phyloP scores from a whole-genome alignment of 345 rosid genomes.

The Cardiospermum halicacabum region DNA sequence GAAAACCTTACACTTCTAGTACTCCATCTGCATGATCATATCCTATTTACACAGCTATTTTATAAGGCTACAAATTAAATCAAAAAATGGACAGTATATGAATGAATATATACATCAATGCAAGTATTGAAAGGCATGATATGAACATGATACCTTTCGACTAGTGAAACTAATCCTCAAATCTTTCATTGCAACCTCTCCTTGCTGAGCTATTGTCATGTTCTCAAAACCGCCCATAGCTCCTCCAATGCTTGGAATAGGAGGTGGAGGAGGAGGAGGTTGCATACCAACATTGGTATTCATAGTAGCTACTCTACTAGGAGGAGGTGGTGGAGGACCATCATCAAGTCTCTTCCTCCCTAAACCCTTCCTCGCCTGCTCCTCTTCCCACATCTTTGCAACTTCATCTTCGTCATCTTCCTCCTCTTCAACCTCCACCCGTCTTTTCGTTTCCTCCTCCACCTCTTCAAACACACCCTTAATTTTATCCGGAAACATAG shows the following conservation, averaged over 20 bases:
- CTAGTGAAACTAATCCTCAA: constrained; percentile 47
- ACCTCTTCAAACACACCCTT: constrained; percentile 72
- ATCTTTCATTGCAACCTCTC: constrained; percentile 71
- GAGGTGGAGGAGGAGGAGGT: constrained; percentile 24
- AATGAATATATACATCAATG: too few species aligned
- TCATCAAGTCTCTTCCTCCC: constrained; percentile 90
- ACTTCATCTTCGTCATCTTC: constrained; percentile 72
- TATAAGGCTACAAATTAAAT: neutral
- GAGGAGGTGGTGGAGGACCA: constrained; percentile 22
- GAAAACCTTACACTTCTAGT: neutral
- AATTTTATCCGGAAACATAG: constrained; percentile 41
- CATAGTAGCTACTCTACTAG: constrained; percentile 33
- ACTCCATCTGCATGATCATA: neutral
- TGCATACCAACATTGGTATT: constrained; percentile 22
- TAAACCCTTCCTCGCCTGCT: constrained; percentile 80
- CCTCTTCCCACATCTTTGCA: constrained; percentile 90
- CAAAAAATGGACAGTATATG: neutral
- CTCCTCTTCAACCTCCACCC: too few species aligned
- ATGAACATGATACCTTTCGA: constrained; percentile 73
- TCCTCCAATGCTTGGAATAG: constrained; percentile 65
- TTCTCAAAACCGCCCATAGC: constrained; percentile 41
- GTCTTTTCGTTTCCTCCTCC: constrained; percentile 5
- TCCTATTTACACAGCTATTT: constrained; percentile 2
- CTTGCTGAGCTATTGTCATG: constrained; percentile 67
- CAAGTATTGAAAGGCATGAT: neutral